Base-by-base conservation (phyloP, 352 stramenopile genomes). In the Phytopythium oedochilum region DNA sequence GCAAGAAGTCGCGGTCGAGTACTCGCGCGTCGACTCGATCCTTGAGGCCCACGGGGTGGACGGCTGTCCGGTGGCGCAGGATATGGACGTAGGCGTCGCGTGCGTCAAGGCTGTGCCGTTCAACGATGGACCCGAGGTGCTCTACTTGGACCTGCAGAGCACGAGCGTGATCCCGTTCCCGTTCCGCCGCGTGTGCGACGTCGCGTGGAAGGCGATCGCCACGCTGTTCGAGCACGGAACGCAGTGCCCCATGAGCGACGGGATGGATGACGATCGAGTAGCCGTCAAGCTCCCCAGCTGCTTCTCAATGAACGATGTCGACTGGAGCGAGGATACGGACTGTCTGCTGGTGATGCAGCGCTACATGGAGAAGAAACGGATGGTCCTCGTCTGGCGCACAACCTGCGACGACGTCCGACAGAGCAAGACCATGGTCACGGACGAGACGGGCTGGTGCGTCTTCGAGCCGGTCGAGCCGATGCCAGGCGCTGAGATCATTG, bases 371-470 rank as follows among this genome's bases (percentile, higher is more conserved):
- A 42, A 39, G 32, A 53, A 39, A n/a, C 47, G 47, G 12, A 35
- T 42, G 15, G 47, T 53, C 1, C 9, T 39, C 6, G 20, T 42
- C 1, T 53, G 47, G 29, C 31, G 47, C 2, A 15, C 29, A 5
- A 20, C 28, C 11, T 53, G 47, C 31, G 32, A 42, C 31, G 47
- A 53, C n/a, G 47, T 6, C 5, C 12, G 31, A 7, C 26, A 53
- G n/a, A 39, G 32, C 47, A 17, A 39, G 31, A 39, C 7, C 5
- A 42, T 53, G 31, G 32, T 53, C 20, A 53, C 47, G 29, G 47
- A 53, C 29, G 47, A 53, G 47, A 53, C 47, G 12, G 32, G 47
- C 0, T 53, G 47, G 47, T 53, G 47, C 47, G 47, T 53, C 15
- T 39, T 53, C 10, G 47, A 53, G 29, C 31, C 44, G 25, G 17